Evolutionary conservation across 768 basidiomycete genomes (phyloP).

Genomic region (Tulasnella sp.): DNA sequence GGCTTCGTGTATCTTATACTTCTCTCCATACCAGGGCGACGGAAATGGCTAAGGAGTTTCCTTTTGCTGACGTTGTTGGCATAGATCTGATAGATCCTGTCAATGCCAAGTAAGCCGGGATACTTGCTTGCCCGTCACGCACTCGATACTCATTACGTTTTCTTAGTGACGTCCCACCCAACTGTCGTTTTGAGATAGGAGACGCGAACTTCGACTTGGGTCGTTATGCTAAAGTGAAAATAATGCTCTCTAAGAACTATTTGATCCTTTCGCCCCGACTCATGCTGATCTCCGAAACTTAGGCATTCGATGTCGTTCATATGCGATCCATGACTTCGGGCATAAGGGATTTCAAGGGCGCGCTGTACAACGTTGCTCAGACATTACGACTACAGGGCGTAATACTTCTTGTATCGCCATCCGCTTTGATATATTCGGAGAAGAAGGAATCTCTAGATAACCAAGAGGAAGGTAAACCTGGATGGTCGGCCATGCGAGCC

Average conservation of each 20-base stretch:
- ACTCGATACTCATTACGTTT: background rate
- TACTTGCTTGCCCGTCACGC: background rate
- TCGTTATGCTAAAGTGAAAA: slow-evolving; percentile 6
- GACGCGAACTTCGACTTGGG: slow-evolving; percentile 1
- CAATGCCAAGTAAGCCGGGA: background rate
- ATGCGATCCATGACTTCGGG: slow-evolving; percentile 11
- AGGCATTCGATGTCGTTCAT: slow-evolving; percentile 9
- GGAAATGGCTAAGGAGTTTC: slow-evolving; percentile 12
- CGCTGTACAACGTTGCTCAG: slow-evolving; percentile 3
- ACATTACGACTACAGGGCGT: background rate
- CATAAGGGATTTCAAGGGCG: background rate
- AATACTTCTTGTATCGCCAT: background rate
- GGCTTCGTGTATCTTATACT: background rate
- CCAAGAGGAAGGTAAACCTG: background rate
- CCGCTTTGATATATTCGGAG: no score
- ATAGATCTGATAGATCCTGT: background rate
- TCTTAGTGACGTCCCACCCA: background rate
- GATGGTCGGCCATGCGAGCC: slow-evolving; percentile 7
- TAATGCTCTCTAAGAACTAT: background rate
- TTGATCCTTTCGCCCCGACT: no score
- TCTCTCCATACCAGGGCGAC: background rate
- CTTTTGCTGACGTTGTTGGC: slow-evolving; percentile 5
- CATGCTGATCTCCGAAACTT: background rate
- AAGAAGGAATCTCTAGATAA: no score
- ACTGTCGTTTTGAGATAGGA: slow-evolving; percentile 13